These are phyloP conservation scores for Anacardium occidentale DNA, from an alignment of 345 rosid species.

Conservation along the genomic window DNA sequence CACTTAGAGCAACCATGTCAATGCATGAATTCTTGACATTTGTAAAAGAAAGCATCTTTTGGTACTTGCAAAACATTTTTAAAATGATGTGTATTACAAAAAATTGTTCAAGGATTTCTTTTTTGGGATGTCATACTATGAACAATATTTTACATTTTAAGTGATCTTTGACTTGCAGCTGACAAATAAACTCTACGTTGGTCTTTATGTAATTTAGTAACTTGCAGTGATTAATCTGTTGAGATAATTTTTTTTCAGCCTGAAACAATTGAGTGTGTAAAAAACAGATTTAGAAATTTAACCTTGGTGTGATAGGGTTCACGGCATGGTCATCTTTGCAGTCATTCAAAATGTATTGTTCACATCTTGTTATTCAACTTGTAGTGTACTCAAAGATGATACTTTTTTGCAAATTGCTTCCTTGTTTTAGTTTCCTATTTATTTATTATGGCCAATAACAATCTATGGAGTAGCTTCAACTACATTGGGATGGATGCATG, in stretches of 20 bases:
- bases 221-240: background rate
- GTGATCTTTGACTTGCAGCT: too few species aligned
- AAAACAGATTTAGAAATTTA: background rate
- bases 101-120: background rate
- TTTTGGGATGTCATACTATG: too few species aligned
- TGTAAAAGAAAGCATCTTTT: background rate
- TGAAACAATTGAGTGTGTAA: background rate
- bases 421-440: background rate
- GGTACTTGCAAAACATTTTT: background rate
- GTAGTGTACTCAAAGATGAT: background rate
- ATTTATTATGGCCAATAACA: background rate
- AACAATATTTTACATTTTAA: too few species aligned
- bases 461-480: background rate
- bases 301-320: background rate
- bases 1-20: background rate
- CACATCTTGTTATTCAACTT: background rate
- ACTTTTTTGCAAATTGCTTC: background rate
- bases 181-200: too few species aligned
- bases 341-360: background rate
- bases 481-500: conserved; percentile 8
- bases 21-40: background rate
- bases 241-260: conserved; percentile 6
- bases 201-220: conserved; percentile 6
- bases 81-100: background rate
- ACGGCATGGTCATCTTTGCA: background rate